Conservation (phyloP, 805 yeast species). For the Maudiozyma bulderi region DNA sequence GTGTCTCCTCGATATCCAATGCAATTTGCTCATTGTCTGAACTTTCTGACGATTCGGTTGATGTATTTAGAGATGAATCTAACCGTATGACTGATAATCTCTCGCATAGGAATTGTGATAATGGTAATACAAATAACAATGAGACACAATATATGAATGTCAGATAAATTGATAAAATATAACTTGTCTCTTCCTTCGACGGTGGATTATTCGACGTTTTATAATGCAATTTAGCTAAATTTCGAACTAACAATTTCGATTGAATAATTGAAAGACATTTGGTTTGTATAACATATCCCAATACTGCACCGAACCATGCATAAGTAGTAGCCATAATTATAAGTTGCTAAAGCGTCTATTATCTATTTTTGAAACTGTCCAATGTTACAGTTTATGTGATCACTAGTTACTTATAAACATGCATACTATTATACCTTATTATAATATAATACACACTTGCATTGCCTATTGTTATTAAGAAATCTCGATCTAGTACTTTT, state of each 20-base stretch:
- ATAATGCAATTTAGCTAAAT: background rate
- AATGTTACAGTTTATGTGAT: too few relatives aligned
- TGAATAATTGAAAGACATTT: slow-evolving; percentile 19
- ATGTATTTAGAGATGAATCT: background rate
- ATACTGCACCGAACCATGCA: slow-evolving; percentile 22
- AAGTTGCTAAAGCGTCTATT: background rate
- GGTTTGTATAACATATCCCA: slow-evolving; percentile 25
- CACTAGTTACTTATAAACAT: too few relatives aligned
- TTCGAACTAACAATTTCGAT: slow-evolving; percentile 1
- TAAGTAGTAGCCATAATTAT: background rate
- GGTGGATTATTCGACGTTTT: background rate
- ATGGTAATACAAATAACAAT: slow-evolving; percentile 16
- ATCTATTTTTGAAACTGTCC: background rate
- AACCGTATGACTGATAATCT: background rate
- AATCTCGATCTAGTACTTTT: too few relatives aligned
- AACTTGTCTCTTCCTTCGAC: slow-evolving; percentile 9
- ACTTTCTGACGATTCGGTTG: background rate
- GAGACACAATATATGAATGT: slow-evolving; percentile 19
- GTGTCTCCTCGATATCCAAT: background rate
- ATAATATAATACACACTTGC: too few relatives aligned
- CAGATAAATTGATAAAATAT: slow-evolving; percentile 14
- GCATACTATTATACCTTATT: too few relatives aligned
- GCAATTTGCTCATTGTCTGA: too few relatives aligned
- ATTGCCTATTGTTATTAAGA: too few relatives aligned
- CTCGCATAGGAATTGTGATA: slow-evolving; percentile 6